Percentiles rank a stretch among this genome's conserved stretches.
Conservation (phyloP, 2,329 filamentous ascomycete genomes). For the Pseudocercospora fijiensis region DNA sequence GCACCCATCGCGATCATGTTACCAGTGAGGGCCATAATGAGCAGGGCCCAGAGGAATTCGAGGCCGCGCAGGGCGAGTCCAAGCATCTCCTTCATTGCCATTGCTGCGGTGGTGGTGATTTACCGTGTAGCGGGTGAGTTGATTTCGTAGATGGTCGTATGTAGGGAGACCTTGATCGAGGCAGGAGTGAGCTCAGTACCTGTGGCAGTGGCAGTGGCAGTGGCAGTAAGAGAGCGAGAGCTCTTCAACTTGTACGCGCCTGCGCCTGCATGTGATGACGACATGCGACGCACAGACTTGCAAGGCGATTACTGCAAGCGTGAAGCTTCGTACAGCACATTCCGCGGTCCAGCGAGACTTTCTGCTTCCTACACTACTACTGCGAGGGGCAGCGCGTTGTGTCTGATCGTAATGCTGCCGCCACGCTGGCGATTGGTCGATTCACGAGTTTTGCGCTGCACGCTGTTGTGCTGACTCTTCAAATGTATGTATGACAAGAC, state of each 20-base stretch:
- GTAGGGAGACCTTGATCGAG: background rate
- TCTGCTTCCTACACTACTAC: background rate
- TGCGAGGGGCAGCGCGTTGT: background rate
- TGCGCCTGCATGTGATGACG: background rate
- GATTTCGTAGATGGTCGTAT: background rate
- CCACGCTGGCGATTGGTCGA: background rate
- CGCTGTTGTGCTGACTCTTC: background rate
- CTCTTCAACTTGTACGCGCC: background rate
- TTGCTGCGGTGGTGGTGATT: slow-evolving; percentile 3
- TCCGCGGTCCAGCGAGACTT: background rate
- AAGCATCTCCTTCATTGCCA: slow-evolving; percentile 26
- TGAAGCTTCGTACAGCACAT: background rate
- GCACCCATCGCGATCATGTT: slow-evolving; percentile 60
- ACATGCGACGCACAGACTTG: background rate
- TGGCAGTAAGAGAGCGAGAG: background rate
- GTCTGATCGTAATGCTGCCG: background rate
- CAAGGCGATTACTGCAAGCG: background rate
- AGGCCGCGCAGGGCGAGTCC: slow-evolving; percentile 33
- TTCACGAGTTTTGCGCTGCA: background rate
- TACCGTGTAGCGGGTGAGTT: background rate
- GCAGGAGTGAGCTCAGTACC: background rate
- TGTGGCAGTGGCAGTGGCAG: background rate
- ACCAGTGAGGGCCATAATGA: slow-evolving; percentile 61
- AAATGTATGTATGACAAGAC: background rate
- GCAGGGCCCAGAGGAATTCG: slow-evolving; percentile 58